Evolutionary conservation across 2,329 filamentous ascomycete species (phyloP), one percentile per base, ranked within the genome.

Genomic region (Claviceps sp.): DNA sequence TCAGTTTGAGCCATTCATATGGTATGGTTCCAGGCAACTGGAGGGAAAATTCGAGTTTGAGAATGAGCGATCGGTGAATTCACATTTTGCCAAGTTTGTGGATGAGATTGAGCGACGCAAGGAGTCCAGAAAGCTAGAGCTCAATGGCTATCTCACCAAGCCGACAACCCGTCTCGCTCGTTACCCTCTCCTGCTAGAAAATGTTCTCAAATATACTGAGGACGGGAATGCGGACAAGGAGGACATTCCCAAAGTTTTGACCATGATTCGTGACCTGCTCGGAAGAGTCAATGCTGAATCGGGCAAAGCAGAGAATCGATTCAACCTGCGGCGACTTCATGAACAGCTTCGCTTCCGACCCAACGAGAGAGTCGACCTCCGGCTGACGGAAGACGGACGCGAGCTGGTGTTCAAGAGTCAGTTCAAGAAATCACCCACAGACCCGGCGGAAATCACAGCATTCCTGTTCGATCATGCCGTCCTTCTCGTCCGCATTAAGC

Each of bases 31-130:
- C 42, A 95, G 90, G 64, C 93, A 98, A 68, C 74, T 98, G 47
- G 94, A 95, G 66, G 93, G 87, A 59, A 97, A 98, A 68, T 96
- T 91, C 63, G 93, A 96, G 64, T 98, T 97, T 65, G 93, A 98
- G 69, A 93, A 93, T 62, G 93, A 98, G 70, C 88, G 93, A 60
- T 84, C 86, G 16, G 79, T 82, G 52, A 98, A 98, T 61, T 79
- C 84, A 1, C 80, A 80, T 42, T 98, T 98, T 66, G 75, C 85
- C 50, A 88, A 86, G 62, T 96, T 97, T 60, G 93, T 97, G 26
- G 93, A 98, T 58, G 90, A 97, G 66, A 95, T 94, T 5, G 93
- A 98, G 68, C 79, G 93, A 54, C 80, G 95, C 60, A 96, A 96
- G 67, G 93, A 98, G 67, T 97, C 91, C 5, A 81, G 93, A 57